A percentile compares a stretch with the other conserved stretches of the same genome.
These are phyloP conservation scores for Cladosporium sp. DNA, from an alignment of 2,329 filamentous ascomycete species.

Conservation along the genomic window DNA sequence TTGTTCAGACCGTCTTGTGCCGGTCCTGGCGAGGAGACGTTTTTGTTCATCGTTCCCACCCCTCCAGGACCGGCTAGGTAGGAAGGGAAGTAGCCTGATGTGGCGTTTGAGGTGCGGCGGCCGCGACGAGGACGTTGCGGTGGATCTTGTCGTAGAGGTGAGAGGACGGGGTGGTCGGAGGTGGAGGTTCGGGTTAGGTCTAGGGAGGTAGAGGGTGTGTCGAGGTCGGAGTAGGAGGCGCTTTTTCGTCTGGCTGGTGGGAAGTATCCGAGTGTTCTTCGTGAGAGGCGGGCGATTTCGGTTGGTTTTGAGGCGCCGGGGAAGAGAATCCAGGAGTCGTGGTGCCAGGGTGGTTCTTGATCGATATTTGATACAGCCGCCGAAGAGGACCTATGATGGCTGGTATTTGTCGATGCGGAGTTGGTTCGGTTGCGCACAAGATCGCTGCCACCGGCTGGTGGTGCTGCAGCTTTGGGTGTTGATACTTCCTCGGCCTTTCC, in stretches of 20 bases:
- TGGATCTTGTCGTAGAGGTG: slow-evolving; percentile 31
- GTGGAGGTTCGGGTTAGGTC: slow-evolving; percentile 51
- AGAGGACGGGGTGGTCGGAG: slow-evolving; percentile 28
- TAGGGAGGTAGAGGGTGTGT: slow-evolving; percentile 63
- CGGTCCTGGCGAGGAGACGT: slow-evolving; percentile 70
- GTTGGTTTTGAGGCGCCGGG: slow-evolving; percentile 67
- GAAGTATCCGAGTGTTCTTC: slow-evolving; percentile 81
- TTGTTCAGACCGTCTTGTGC: slow-evolving; percentile 79
- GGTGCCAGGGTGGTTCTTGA: slow-evolving; percentile 69
- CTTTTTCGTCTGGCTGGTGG: slow-evolving; percentile 88
- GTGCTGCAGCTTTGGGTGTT: slow-evolving; percentile 27
- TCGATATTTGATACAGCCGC: slow-evolving; percentile 40
- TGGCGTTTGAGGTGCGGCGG: slow-evolving; percentile 35
- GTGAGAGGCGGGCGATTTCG: slow-evolving; percentile 79
- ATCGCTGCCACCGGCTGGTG: slow-evolving; percentile 17
- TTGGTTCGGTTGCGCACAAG: slow-evolving; percentile 31
- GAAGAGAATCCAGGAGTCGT: slow-evolving; percentile 83
- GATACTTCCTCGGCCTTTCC: slow-evolving; percentile 34
- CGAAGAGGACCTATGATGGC: slow-evolving; percentile 31
- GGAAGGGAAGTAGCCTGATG: slow-evolving; percentile 35
- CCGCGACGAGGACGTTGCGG: slow-evolving; percentile 37
- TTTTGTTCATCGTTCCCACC: slow-evolving; percentile 73
- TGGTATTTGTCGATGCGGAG: slow-evolving; percentile 33
- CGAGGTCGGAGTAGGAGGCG: slow-evolving; percentile 55
- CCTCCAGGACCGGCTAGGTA: slow-evolving; percentile 79